Evolutionary conservation across 1,139 yeast genomes (phyloP).

Genomic region (Suhomyces chickasaworum): DNA sequence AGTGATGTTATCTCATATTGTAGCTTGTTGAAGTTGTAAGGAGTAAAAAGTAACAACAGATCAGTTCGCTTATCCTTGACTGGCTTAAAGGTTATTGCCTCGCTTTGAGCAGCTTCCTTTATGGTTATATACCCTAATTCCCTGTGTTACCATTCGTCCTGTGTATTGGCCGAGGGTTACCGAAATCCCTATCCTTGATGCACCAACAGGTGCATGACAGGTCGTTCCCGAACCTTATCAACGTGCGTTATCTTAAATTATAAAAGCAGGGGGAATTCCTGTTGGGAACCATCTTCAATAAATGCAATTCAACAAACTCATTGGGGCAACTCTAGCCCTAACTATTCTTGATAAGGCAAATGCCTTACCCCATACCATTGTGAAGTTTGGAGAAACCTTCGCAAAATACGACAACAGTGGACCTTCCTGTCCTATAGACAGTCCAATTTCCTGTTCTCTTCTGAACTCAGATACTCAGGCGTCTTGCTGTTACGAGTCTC

Average conservation of each 20-base stretch:
- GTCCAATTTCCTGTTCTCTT: conserved; percentile 62
- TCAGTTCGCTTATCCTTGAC: too few species aligned
- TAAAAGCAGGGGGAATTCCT: conserved; percentile 1
- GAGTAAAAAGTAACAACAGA: too few species aligned
- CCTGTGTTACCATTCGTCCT: not conserved
- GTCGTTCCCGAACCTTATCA: conserved; percentile 5
- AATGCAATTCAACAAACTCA: conserved; percentile 1
- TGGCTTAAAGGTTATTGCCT: too few species aligned
- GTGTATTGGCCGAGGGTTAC: not conserved
- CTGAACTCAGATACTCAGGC: conserved; percentile 34
- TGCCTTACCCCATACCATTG: conserved; percentile 10
- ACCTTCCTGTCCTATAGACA: conserved; percentile 57
- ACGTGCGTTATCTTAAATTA: conserved; percentile 5
- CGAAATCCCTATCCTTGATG: not conserved
- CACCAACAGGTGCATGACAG: not conserved
- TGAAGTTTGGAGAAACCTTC: conserved; percentile 2
- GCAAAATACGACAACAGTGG: not conserved
- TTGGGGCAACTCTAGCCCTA: conserved; percentile 3
- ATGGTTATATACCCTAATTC: too few species aligned
- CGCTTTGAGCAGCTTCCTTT: too few species aligned
- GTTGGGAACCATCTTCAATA: not conserved
- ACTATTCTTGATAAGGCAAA: not conserved
- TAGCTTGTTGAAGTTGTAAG: too few species aligned
- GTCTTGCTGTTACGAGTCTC: conserved; percentile 84
- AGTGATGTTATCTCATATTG: too few species aligned